Evolutionary conservation across 139 green algal genomes (phyloP).

Genomic region (Chlorella vulgaris): DNA sequence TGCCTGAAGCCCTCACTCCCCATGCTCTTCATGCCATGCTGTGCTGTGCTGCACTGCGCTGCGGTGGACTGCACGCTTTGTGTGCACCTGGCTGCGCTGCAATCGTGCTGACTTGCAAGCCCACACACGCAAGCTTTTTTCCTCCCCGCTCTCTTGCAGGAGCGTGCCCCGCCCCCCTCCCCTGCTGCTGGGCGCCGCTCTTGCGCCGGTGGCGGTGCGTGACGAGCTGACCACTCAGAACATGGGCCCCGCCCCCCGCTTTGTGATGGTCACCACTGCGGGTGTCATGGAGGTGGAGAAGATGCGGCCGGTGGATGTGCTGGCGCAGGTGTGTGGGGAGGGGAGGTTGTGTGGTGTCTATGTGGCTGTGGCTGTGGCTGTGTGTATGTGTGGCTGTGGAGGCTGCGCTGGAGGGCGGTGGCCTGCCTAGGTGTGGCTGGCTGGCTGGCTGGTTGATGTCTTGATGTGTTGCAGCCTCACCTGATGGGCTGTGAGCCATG

Average conservation of each 20-base stretch:
- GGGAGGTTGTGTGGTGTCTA: background rate
- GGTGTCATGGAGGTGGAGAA: conserved; percentile 82
- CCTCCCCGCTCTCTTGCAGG: background rate
- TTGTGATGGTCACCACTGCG: conserved; percentile 82
- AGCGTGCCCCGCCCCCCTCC: background rate
- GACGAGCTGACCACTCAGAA: conserved; percentile 78
- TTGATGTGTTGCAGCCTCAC: too few relatives aligned
- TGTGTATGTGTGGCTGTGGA: too few relatives aligned
- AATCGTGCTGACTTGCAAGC: background rate
- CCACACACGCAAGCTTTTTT: background rate
- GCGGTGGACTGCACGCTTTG: too few relatives aligned
- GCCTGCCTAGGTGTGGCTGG: too few relatives aligned
- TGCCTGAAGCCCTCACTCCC: too few relatives aligned
- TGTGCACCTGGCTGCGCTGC: background rate
- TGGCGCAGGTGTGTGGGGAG: conserved; percentile 36
- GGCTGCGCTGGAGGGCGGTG: too few relatives aligned
- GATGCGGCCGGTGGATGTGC: conserved; percentile 72
- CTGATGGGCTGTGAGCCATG: too few relatives aligned
- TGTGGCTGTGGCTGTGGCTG: background rate
- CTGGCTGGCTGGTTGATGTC: too few relatives aligned
- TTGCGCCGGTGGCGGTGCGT: conserved; percentile 19
- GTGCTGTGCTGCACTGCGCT: background rate
- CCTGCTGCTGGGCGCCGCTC: conserved; percentile 11
- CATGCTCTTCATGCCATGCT: too few relatives aligned
- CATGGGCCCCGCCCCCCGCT: conserved; percentile 60